A percentile compares a stretch with the other conserved stretches of the same genome.
Evolutionary conservation across 495 filamentous ascomycete species (phyloP).

Genomic region (Neurospora sp.): DNA sequence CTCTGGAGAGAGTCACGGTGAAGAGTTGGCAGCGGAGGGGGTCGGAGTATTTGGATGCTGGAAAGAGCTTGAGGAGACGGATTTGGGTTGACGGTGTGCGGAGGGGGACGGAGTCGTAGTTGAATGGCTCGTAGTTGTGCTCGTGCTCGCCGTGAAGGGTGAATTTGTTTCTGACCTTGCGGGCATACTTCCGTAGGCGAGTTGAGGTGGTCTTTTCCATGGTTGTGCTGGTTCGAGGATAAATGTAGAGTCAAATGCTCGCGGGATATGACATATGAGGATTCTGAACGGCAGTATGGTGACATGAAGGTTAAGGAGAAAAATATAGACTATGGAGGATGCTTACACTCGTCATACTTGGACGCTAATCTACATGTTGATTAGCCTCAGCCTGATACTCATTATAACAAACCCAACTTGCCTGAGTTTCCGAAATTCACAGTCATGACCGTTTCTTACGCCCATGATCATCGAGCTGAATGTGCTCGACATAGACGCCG

Average conservation of each 20-base stretch:
- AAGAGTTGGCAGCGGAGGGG: background rate
- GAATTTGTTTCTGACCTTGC: too few species aligned
- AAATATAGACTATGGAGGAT: background rate
- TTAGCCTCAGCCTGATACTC: background rate
- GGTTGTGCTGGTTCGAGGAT: too few species aligned
- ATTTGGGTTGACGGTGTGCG: too few species aligned
- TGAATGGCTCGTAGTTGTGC: too few species aligned
- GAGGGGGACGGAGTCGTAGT: too few species aligned
- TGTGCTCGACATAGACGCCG: background rate
- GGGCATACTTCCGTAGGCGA: too few species aligned
- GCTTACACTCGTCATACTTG: background rate
- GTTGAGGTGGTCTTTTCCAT: too few species aligned
- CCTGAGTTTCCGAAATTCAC: background rate
- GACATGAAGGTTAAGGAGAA: background rate
- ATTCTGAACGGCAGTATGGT: background rate
- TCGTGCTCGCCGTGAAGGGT: too few species aligned
- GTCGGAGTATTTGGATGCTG: background rate
- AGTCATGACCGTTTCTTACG: background rate
- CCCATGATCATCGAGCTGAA: background rate
- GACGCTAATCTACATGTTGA: background rate
- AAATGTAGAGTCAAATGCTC: background rate
- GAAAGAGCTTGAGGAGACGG: background rate
- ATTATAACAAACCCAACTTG: background rate
- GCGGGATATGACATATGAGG: background rate
- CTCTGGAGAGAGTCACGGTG: background rate